These are phyloP conservation scores for Gonapodya sp. DNA, from an alignment of 192 early-diverging fungal genomes.

Conservation along the genomic window DNA sequence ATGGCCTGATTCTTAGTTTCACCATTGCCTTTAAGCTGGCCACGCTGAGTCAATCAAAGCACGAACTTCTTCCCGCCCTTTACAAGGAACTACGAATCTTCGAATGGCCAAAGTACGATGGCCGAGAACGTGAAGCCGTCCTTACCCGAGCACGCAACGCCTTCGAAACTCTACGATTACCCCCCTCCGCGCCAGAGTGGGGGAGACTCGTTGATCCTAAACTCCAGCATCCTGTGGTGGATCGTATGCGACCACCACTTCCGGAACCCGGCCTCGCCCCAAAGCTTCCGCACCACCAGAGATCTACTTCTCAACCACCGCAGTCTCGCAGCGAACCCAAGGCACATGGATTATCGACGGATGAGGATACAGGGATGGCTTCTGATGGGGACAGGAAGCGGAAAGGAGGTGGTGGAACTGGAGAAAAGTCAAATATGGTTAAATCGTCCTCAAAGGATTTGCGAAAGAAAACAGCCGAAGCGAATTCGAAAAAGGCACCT, in stretches of 20 bases:
- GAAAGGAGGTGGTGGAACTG: not conserved
- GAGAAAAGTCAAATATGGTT: not conserved
- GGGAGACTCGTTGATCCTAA: not conserved
- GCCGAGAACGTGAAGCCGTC: conserved; percentile 25
- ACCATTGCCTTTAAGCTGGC: not conserved
- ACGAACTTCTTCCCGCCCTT: conserved; percentile 26
- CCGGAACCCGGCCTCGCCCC: not conserved
- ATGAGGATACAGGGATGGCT: not conserved
- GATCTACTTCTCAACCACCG: not conserved
- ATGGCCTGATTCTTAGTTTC: no score
- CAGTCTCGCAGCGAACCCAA: not conserved
- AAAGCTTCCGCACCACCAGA: not conserved
- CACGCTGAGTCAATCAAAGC: not conserved
- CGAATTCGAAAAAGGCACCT: not conserved
- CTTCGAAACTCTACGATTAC: conserved; percentile 37
- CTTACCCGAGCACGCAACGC: conserved; percentile 32
- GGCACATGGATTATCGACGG: not conserved
- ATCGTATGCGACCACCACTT: not conserved
- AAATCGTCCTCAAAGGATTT: not conserved
- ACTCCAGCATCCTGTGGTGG: not conserved
- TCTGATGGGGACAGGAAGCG: not conserved
- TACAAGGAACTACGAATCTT: conserved; percentile 40
- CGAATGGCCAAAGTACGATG: conserved; percentile 37
- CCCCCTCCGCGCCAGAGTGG: conserved; percentile 30
- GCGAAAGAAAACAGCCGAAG: not conserved